Evolutionary conservation across 805 yeast species (phyloP).

Genomic region (Lipomyces spencermartinsiae): DNA sequence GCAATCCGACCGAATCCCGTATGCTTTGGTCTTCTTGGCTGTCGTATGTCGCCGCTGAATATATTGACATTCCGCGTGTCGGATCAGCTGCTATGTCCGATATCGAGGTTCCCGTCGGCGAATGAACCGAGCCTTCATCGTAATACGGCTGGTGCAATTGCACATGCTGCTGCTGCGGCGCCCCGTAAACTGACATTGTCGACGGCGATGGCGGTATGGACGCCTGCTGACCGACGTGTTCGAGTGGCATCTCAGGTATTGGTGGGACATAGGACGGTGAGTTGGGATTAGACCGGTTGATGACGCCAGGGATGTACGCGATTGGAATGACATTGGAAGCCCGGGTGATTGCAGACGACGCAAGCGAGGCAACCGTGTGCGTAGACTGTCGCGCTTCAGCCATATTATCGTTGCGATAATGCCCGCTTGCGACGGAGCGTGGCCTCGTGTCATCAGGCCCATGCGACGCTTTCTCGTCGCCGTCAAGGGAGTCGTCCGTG

Average conservation of each 20-base stretch:
- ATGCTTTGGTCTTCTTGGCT: constrained; percentile 28
- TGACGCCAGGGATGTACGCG: constrained; percentile 94
- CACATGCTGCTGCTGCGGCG: background rate
- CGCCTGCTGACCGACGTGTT: constrained; percentile 13
- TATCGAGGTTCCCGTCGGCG: background rate
- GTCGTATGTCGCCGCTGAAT: constrained; percentile 34
- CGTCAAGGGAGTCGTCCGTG: constrained; percentile 7
- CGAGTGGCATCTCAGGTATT: constrained; percentile 39
- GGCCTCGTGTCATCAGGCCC: background rate
- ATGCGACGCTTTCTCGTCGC: constrained; percentile 10
- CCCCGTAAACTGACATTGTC: background rate
- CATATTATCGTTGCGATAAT: constrained; percentile 31
- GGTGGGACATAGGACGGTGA: constrained; percentile 38
- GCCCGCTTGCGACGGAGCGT: constrained; percentile 37
- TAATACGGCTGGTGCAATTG: background rate
- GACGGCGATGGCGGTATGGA: background rate
- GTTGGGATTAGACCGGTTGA: constrained; percentile 34
- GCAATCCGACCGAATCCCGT: constrained; percentile 46
- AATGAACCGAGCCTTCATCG: background rate
- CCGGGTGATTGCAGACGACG: constrained; percentile 72
- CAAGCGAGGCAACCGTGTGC: constrained; percentile 48
- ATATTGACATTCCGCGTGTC: constrained; percentile 29
- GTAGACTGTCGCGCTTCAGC: constrained; percentile 39
- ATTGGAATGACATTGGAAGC: constrained; percentile 90
- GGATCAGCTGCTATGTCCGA: background rate